These are phyloP conservation scores for Taphrina wiesneri DNA, from an alignment of 1,139 yeast genomes.

Conservation along the genomic window DNA sequence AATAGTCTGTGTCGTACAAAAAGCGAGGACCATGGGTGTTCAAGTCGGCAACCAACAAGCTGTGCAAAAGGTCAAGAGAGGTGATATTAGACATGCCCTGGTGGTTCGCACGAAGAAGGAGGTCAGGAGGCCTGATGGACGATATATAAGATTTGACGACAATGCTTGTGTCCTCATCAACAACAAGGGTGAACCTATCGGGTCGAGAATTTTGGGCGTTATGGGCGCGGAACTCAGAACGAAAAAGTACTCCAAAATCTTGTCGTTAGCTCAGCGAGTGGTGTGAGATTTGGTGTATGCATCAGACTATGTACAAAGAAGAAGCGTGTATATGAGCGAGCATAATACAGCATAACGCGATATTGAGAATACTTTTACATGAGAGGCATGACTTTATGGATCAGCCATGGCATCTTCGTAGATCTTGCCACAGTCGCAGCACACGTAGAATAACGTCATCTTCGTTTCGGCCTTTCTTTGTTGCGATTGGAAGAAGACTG, in stretches of 20 bases:
- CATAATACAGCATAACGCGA: not conserved
- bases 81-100: slow-evolving; percentile 94
- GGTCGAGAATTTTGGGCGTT: slow-evolving; percentile 75
- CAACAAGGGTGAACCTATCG: slow-evolving; percentile 85
- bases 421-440: slow-evolving; percentile 79
- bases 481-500: slow-evolving; percentile 95
- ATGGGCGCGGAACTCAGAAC: slow-evolving; percentile 91
- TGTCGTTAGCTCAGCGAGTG: slow-evolving; percentile 87
- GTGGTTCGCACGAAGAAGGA: slow-evolving; percentile 92
- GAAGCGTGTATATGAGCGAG: not conserved
- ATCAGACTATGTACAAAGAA: slow-evolving; percentile 11
- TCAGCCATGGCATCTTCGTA: slow-evolving; percentile 47
- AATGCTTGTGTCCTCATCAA: slow-evolving; percentile 95
- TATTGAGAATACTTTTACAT: not conserved
- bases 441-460: slow-evolving; percentile 87
- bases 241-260: slow-evolving; percentile 80
- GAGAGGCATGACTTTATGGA: not conserved
- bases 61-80: slow-evolving; percentile 75
- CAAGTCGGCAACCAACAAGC: slow-evolving; percentile 54
- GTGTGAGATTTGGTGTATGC: slow-evolving; percentile 48
- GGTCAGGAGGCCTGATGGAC: slow-evolving; percentile 81
- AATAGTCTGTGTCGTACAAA: slow-evolving; percentile 91
- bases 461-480: slow-evolving; percentile 93
- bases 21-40: slow-evolving; percentile 68
- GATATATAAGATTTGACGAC: slow-evolving; percentile 84